Evolutionary conservation across 768 basidiomycete species (phyloP).

Genomic region (Strobilomyces dryophilus): DNA sequence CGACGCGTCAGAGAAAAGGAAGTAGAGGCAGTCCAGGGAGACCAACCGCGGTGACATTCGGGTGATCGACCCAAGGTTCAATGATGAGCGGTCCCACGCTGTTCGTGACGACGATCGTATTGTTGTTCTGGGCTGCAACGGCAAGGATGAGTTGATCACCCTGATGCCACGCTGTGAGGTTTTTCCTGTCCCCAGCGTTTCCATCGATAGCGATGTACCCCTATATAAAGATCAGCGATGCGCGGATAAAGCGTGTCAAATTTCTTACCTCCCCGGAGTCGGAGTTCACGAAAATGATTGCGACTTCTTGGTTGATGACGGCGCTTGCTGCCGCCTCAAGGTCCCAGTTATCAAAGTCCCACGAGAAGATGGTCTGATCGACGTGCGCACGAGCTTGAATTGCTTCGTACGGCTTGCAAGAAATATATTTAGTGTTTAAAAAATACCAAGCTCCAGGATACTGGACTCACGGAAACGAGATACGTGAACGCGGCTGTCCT

Average conservation of each 20-base stretch:
- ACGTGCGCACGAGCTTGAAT: slow-evolving; percentile 69
- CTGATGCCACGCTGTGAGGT: slow-evolving; percentile 37
- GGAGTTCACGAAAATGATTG: slow-evolving; percentile 76
- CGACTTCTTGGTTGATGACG: slow-evolving; percentile 51
- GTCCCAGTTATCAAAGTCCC: slow-evolving; percentile 70
- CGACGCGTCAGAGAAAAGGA: slow-evolving; percentile 9
- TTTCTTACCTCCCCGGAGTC: slow-evolving; percentile 71
- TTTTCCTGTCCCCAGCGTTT: slow-evolving; percentile 38
- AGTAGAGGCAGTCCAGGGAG: slow-evolving; percentile 28
- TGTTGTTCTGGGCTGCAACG: slow-evolving; percentile 65
- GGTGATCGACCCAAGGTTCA: slow-evolving; percentile 72
- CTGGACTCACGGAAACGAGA: slow-evolving; percentile 58
- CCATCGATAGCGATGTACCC: slow-evolving; percentile 56
- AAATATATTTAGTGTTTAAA: neutral
- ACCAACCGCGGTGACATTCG: slow-evolving; percentile 67
- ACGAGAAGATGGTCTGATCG: slow-evolving; percentile 62
- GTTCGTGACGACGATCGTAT: slow-evolving; percentile 79
- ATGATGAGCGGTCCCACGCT: slow-evolving; percentile 67
- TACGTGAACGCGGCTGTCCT: slow-evolving; percentile 75
- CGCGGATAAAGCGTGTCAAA: neutral
- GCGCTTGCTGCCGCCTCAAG: slow-evolving; percentile 44
- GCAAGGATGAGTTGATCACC: slow-evolving; percentile 41
- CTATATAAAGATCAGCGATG: slow-evolving; percentile 19
- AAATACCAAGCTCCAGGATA: neutral
- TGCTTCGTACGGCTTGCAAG: slow-evolving; percentile 65